Evolutionary conservation across 148 eudicot genomes (phyloP), one percentile per base, ranked within the genome.

Genomic region (Tetragonia tetragonoides): DNA sequence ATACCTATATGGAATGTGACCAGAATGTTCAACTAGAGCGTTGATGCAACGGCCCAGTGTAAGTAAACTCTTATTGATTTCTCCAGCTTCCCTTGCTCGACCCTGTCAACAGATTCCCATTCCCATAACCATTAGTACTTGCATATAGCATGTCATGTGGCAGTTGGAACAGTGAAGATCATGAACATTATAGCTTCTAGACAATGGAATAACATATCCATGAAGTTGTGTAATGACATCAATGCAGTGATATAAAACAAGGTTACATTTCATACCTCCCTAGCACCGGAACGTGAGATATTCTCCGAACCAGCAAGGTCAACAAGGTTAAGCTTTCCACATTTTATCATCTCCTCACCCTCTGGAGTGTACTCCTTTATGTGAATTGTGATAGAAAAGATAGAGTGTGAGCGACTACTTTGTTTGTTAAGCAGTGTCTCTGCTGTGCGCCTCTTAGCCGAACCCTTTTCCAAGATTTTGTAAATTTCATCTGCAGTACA

Each of bases 261-360:
- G 49, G 10, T 67, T 46, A 49, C 71, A 68, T 40, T 18, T 56
- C 56, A 76, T 81, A 96, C 99, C 97, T 96, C 99, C 85, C 89
- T 90, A 72, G 99, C 99, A 84, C 99, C 99, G 75, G 99, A 96
- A 37, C 98, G 97, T 4, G 98, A 93, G 54, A 93, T 96, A 82
- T 96, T 96, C 89, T 96, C 99, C 23, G 99, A 96, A 75, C 99
- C 99, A 79, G 99, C 99, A 79, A 96, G 98, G 83, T 96, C 99
- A 77, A 96, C 99, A 70, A 96, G 97, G 84, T 96, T 96, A 69
- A 96, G 93, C 90, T 96, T 96, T 71, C 99, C 99, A 81, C 93
- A 93, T 86, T 89, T 96, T 76, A 96, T 93, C 92, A 96, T 89
- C 90, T 96, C 99, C 86, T 96, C 98, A 47, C 99, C 99, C 79